phyloP scores from a whole-genome alignment of 2,329 filamentous ascomycete species.

The Ceratocystis harringtonii region DNA sequence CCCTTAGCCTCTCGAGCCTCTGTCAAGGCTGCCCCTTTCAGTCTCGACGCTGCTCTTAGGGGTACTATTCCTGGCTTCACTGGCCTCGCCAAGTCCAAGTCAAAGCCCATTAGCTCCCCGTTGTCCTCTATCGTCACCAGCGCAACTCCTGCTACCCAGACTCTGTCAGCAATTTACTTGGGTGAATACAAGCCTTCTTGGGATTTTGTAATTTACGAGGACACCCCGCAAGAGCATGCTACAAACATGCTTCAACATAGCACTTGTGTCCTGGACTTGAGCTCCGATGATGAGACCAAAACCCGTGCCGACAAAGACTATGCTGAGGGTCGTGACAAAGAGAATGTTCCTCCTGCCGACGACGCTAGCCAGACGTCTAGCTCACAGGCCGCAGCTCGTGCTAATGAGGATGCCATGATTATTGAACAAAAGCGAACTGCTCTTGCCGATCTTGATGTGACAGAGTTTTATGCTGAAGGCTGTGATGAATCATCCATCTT shows the following conservation, averaged over 20 bases:
- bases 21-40: conserved; percentile 49
- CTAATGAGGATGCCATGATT: conserved; percentile 37
- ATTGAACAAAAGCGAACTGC: conserved; percentile 51
- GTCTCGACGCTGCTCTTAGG: conserved; percentile 67
- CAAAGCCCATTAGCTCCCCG: conserved; percentile 19
- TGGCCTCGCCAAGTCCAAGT: conserved; percentile 25
- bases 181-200: conserved; percentile 48
- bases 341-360: conserved; percentile 70
- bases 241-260: conserved; percentile 87
- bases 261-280: conserved; percentile 74
- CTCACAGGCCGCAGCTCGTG: conserved; percentile 23
- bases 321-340: conserved; percentile 60
- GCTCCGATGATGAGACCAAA: conserved; percentile 65
- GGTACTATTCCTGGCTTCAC: conserved; percentile 54
- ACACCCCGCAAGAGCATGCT: conserved; percentile 78
- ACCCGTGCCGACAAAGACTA: conserved; percentile 36
- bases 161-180: conserved; percentile 15
- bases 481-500: conserved; percentile 48
- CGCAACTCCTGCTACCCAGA: conserved; percentile 19
- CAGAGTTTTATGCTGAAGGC: conserved; percentile 52
- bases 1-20: conserved; percentile 41
- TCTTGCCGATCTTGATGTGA: conserved; percentile 49
- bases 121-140: conserved; percentile 23
- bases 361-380: conserved; percentile 45
- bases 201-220: conserved; percentile 92